phyloP scores from a whole-genome alignment of 2,329 filamentous ascomycete genomes.

The Stemphylium lycopersici region DNA sequence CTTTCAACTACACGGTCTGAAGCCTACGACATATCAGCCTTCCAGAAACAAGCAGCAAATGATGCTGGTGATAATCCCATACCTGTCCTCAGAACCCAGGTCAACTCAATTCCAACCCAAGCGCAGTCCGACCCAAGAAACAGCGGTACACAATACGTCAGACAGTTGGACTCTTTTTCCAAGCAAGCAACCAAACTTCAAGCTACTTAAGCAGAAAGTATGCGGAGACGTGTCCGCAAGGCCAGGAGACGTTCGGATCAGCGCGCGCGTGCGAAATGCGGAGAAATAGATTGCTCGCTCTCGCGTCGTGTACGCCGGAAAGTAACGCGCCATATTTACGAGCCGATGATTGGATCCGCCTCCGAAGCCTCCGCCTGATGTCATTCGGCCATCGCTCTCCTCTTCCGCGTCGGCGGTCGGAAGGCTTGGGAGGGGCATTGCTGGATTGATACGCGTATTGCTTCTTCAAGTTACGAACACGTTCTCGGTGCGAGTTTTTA shows the following conservation, averaged over 20 bases:
- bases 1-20: neutral
- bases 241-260: neutral
- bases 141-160: neutral
- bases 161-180: neutral
- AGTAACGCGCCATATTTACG: constrained; percentile 13
- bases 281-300: constrained; percentile 23
- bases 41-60: no score
- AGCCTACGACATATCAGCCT: neutral
- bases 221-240: constrained; percentile 18
- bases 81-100: no score
- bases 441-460: no score
- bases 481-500: no score
- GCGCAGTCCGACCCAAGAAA: neutral
- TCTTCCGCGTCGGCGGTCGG: neutral
- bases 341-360: constrained; percentile 22
- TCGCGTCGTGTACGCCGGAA: constrained; percentile 7
- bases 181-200: neutral
- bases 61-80: no score
- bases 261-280: constrained; percentile 6
- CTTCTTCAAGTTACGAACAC: no score
- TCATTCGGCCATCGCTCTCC: constrained; percentile 11
- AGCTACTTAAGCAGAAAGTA: neutral
- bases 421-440: neutral
- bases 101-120: no score
- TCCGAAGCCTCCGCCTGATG: constrained; percentile 9